Percentiles rank a stretch among this genome's conserved stretches.
Evolutionary conservation across 768 basidiomycete species (phyloP).

Genomic region (Lactarius deliciosus): DNA sequence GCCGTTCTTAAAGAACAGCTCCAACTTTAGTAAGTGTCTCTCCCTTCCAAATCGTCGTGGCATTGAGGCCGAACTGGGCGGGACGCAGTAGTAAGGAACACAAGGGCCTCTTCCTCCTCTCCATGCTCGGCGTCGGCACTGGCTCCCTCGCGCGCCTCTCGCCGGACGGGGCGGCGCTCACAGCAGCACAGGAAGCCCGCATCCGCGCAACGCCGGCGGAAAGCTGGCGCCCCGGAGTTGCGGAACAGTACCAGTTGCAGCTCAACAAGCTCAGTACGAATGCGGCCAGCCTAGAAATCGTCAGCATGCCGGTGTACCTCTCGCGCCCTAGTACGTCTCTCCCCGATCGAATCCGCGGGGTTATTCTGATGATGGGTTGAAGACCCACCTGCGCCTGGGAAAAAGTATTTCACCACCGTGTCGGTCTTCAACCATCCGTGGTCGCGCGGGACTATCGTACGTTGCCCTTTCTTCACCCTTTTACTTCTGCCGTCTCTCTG

Average conservation of each 20-base stretch:
- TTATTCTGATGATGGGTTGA: not conserved
- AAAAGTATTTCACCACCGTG: slow-evolving; percentile 44
- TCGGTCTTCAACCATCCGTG: slow-evolving; percentile 45
- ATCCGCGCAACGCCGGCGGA: slow-evolving; percentile 30
- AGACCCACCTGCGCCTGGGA: slow-evolving; percentile 41
- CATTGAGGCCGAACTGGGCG: not conserved
- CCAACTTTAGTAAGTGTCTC: slow-evolving; percentile 36
- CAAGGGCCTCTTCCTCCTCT: slow-evolving; percentile 34
- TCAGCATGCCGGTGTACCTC: slow-evolving; percentile 35
- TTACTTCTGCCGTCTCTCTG: not conserved
- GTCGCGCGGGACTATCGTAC: slow-evolving; percentile 50
- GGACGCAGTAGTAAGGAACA: slow-evolving; percentile 27
- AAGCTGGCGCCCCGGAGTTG: slow-evolving; percentile 36
- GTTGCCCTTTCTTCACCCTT: slow-evolving; percentile 28
- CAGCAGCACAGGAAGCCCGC: slow-evolving; percentile 32
- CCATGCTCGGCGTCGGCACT: slow-evolving; percentile 34
- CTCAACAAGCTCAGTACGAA: slow-evolving; percentile 36
- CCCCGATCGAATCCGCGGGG: not conserved
- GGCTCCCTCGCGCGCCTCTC: slow-evolving; percentile 31
- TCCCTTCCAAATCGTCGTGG: not conserved
- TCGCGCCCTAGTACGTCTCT: slow-evolving; percentile 32
- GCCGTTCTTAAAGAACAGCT: slow-evolving; percentile 34
- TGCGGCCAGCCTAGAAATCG: slow-evolving; percentile 38
- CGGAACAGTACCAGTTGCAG: slow-evolving; percentile 44
- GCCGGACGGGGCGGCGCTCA: slow-evolving; percentile 30